These are phyloP conservation scores for Aspergillus carlsbadensis DNA, from an alignment of 495 filamentous ascomycete genomes.

Conservation along the genomic window DNA sequence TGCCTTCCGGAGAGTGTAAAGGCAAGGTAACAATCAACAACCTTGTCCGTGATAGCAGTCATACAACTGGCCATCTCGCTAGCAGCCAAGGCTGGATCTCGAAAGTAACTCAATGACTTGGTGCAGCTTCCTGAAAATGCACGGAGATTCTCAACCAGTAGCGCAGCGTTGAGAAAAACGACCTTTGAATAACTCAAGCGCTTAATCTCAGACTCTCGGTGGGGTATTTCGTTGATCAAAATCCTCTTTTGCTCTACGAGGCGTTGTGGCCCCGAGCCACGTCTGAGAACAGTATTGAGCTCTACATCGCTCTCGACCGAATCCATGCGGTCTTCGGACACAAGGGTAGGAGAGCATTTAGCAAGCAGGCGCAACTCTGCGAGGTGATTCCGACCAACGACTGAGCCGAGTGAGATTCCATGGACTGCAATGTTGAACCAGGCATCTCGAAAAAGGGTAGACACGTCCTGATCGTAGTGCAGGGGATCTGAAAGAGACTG, in stretches of 20 bases:
- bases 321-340: constrained; percentile 80
- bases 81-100: constrained; percentile 79
- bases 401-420: constrained; percentile 74
- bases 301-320: constrained; percentile 93
- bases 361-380: constrained; percentile 80
- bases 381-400: constrained; percentile 61
- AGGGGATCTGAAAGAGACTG: constrained; percentile 8
- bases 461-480: constrained; percentile 61
- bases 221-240: constrained; percentile 69
- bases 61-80: constrained; percentile 82
- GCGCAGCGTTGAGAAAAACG: constrained; percentile 86
- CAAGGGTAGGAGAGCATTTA: constrained; percentile 77
- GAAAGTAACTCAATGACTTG: constrained; percentile 83
- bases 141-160: constrained; percentile 80
- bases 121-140: constrained; percentile 83
- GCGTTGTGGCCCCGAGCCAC: constrained; percentile 75
- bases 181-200: constrained; percentile 78
- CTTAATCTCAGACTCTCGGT: constrained; percentile 72
- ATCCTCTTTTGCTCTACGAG: constrained; percentile 75
- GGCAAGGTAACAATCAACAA: constrained; percentile 70
- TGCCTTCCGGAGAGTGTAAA: constrained; percentile 67
- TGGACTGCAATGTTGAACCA: constrained; percentile 98
- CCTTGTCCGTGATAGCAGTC: constrained; percentile 73
- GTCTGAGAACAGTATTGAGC: constrained; percentile 83
- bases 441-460: constrained; percentile 76